phyloP scores from a whole-genome alignment of 208 protist genomes.

The Balamuthia mandrillaris region DNA sequence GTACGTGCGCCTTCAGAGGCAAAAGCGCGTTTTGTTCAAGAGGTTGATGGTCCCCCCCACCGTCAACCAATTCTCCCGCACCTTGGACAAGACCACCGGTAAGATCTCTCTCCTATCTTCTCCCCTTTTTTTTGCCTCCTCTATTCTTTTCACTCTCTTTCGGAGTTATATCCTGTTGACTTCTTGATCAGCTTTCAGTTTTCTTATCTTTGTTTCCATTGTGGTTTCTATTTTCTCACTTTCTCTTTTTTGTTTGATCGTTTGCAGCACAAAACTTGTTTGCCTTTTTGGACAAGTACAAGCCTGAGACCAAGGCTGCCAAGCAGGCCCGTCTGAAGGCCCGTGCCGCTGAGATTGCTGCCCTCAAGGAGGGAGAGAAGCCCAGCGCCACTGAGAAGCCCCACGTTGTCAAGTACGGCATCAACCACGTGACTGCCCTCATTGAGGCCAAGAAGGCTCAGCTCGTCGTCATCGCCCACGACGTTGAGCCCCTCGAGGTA shows the following conservation, averaged over 20 bases:
- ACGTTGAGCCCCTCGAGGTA: constrained; percentile 98
- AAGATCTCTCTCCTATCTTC: neutral
- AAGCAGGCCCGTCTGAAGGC: constrained; percentile 91
- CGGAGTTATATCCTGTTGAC: neutral
- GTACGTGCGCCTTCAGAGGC: constrained; percentile 97
- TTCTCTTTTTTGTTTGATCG: too few species aligned
- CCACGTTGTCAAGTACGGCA: constrained; percentile 86
- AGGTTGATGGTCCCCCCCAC: constrained; percentile 94
- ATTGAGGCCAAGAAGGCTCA: constrained; percentile 98
- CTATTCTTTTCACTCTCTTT: neutral
- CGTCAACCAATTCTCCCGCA: constrained; percentile 87
- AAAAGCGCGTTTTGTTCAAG: constrained; percentile 93
- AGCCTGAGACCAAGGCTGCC: constrained; percentile 75
- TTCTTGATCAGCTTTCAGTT: neutral
- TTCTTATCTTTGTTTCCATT: too few species aligned
- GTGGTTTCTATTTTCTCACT: too few species aligned
- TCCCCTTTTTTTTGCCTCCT: neutral
- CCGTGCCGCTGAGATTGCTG: constrained; percentile 87
- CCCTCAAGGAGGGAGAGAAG: constrained; percentile 51
- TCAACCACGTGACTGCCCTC: constrained; percentile 96
- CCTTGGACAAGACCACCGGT: constrained; percentile 77
- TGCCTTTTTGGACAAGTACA: constrained; percentile 85
- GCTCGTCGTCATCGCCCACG: constrained; percentile 99
- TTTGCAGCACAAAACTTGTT: constrained; percentile 74
- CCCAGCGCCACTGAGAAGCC: constrained; percentile 80